Base-by-base conservation (phyloP, 1,284 basidiomycete genomes). In the Farysia itapuensis region DNA sequence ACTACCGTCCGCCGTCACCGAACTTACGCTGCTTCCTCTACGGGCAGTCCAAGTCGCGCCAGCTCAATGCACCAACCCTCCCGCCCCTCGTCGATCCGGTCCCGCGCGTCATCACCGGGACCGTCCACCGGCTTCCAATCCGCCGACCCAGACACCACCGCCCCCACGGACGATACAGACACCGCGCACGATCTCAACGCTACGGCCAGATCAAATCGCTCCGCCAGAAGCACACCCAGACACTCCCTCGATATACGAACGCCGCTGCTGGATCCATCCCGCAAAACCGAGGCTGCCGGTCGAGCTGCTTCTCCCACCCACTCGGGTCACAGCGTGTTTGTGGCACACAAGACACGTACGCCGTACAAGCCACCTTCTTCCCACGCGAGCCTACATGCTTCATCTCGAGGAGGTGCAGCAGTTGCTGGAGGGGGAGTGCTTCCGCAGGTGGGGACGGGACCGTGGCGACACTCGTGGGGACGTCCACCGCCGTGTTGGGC, bases 361-460 rank as follows among this genome's bases (percentile, higher is more conserved):
- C 60, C 61, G 5, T 72, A 67, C 41, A 59, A 67, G n/a, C 67
- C 70, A 7, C 70, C 70, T 35, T 72, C 69, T 12, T 59, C 69
- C 13, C 70, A 66, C 21, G 44, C 61, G n/a, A 32, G 54, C 6
- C 43, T 72, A 24, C 61, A 63, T 35, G n/a, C n/a, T n/a, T n/a
- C n/a, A n/a, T n/a, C n/a, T n/a, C n/a, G n/a, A n/a, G n/a, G n/a
- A n/a, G 56, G 54, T 5, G 37, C 35, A 20, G 34, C 43, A 5
- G 24, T 38, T 35, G n/a, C 18, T 32, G 26, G 36, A 2, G 4
- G 16, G 13, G 8, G 39, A 1, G 41, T 20, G 11, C 24, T 56
- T 2, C 61, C 61, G 12, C 44, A 41, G 16, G 50, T 51, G 15
- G 47, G 61, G 4, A 60, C 64, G 5, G 67, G 56, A 0, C 60